These are phyloP conservation scores for Pholiota microspora DNA, from an alignment of 768 basidiomycete genomes.

Conservation along the genomic window DNA sequence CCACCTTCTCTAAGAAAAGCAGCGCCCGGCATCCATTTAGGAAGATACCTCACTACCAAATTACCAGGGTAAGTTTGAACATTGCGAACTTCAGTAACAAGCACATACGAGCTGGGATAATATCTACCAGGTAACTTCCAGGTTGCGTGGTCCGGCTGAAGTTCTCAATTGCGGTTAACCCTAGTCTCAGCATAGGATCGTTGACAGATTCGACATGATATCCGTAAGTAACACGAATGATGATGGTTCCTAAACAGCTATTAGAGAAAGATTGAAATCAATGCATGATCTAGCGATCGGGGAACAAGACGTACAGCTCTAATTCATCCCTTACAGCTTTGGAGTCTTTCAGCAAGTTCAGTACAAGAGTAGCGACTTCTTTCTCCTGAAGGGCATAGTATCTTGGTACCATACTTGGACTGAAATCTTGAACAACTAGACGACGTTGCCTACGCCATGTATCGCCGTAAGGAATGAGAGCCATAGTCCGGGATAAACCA, in stretches of 20 bases:
- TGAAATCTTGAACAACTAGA: constrained; percentile 20
- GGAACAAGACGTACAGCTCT: constrained; percentile 14
- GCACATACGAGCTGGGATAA: constrained; percentile 29
- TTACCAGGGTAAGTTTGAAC: too few relatives aligned
- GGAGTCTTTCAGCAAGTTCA: constrained; percentile 21
- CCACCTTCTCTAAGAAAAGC: constrained; percentile 46
- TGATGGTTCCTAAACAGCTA: constrained; percentile 50
- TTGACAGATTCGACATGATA: constrained; percentile 46
- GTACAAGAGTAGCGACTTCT: constrained; percentile 17
- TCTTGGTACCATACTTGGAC: constrained; percentile 12
- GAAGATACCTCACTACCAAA: constrained; percentile 47
- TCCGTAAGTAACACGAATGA: constrained; percentile 55
- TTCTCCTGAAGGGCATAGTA: constrained; percentile 20
- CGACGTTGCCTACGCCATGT: constrained; percentile 38
- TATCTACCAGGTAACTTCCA: constrained; percentile 38
- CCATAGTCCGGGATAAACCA: constrained; percentile 40
- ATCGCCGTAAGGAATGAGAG: constrained; percentile 37
- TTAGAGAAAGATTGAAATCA: neutral
- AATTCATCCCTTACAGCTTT: constrained; percentile 27
- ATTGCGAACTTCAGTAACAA: too few relatives aligned
- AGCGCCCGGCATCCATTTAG: constrained; percentile 56
- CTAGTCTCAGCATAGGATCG: constrained; percentile 47
- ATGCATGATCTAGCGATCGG: neutral
- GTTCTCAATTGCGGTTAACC: constrained; percentile 45
- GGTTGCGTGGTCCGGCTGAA: constrained; percentile 45